Evolutionary conservation across 768 basidiomycete species (phyloP), one percentile per base, ranked within the genome.

Genomic region (Kwoniella newhampshirensis): DNA sequence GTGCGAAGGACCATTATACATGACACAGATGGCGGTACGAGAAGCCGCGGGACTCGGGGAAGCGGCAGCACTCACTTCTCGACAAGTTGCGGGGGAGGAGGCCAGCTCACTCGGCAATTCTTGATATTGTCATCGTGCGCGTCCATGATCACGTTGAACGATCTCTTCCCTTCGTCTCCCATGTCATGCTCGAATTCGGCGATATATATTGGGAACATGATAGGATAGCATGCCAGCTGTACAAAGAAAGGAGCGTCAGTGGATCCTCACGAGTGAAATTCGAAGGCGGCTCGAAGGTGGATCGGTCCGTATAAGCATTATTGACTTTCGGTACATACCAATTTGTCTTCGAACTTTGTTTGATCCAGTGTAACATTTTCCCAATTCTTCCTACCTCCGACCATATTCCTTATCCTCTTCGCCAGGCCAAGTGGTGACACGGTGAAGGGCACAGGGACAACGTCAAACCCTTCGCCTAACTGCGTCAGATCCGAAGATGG

Each of bases 201-300:
- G 13, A 73, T 57, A 32, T 71, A 75, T 30, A 72, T 63, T 17
- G 73, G 73, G 41, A 75, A 70, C 59, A 69, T 69, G 61, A 73
- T 62, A 1, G 73, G 73, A 51, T 72, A 73, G 26, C 56, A 62
- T 6, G 67, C 71, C 25, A 68, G 48, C 72, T 74, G 30, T 50
- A 32, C 8, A n/a, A n/a, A n/a, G n/a, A n/a, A n/a, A n/a, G n/a
- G n/a, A n/a, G n/a, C n/a, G n/a, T n/a, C n/a, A n/a, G n/a, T n/a
- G n/a, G n/a, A n/a, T n/a, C n/a, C n/a, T n/a, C n/a, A n/a, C n/a
- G n/a, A n/a, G n/a, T n/a, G n/a, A n/a, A n/a, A n/a, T n/a, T n/a
- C n/a, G n/a, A n/a, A n/a, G n/a, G n/a, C n/a, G n/a, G n/a, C n/a
- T n/a, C n/a, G n/a, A n/a, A n/a, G n/a, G n/a, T n/a, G n/a, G n/a